Evolutionary conservation across 163 green algal species (phyloP), one percentile per base, ranked within the genome.

Genomic region (Prototheca cutis): DNA sequence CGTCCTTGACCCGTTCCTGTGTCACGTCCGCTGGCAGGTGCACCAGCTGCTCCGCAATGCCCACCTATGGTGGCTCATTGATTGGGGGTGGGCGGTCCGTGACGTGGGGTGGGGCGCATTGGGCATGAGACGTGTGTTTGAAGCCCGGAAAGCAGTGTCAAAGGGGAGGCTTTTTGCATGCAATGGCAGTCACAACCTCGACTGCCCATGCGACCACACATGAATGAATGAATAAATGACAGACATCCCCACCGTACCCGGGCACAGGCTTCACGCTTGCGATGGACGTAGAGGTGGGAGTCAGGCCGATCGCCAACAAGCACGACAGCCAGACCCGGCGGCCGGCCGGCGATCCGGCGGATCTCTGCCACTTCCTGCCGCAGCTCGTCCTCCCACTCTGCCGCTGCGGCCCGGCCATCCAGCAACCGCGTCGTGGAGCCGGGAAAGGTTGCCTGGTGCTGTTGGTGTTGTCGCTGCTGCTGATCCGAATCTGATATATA

Each of bases 261-360:
- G 21, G 71, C 53, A 59, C 78, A 89, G 0, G 77, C 81, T 70
- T 94, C 84, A 45, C 78, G 56, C 70, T 94, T 94, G 17, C 77
- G 73, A 2, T 62, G 51, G 1, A 93, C 86, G 49, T 94, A 94
- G 17, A 93, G 67, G 48, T 72, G 29, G 45, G 75, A 86, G 74
- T 93, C 86, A 5, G 79, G 76, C 4, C 85, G 67, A 19, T 74
- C 66, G 34, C 86, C 86, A 21, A 90, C 85, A 3, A 92, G 58
- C 21, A 94, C 67, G 4, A 94, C 85, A 19, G 70, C 79, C 45
- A 94, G 75, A 4, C 75, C 73, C 10, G 86, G 85, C 2, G 70
- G 63, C 6, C 84, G 59, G 4, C 70, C 68, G 3, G 78, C 56
- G 6, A 59, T 15, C 6, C 29, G 7, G 7, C 39, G 60, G 23